These are phyloP conservation scores for Phytophthora litchii DNA, from an alignment of 352 stramenopile genomes.

Conservation along the genomic window DNA sequence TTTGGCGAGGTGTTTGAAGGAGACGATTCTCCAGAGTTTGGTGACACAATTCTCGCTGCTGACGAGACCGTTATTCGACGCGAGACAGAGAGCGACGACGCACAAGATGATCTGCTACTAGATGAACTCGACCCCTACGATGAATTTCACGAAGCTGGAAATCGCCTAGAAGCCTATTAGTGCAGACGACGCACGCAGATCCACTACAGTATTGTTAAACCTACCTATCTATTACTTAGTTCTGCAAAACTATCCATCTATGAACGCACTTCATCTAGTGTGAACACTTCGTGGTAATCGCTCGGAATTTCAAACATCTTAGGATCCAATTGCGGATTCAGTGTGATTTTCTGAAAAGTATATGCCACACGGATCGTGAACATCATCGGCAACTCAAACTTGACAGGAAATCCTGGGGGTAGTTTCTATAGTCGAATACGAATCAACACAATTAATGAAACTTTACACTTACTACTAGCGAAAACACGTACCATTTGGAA, in stretches of 20 bases:
- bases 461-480: neutral
- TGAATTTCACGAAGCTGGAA: constrained; percentile 6
- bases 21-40: constrained; percentile 17
- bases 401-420: constrained; percentile 78
- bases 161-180: constrained; percentile 16
- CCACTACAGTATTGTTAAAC: neutral
- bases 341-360: constrained; percentile 76
- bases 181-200: neutral
- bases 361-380: constrained; percentile 83
- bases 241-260: constrained; percentile 26
- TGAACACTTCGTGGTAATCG: constrained; percentile 61
- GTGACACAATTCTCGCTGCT: constrained; percentile 7
- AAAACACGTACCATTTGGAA: constrained; percentile 73
- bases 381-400: constrained; percentile 86
- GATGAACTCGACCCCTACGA: constrained; percentile 27
- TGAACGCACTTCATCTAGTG: constrained; percentile 56
- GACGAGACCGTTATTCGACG: neutral
- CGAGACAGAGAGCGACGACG: neutral
- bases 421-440: constrained; percentile 55
- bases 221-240: constrained; percentile 3
- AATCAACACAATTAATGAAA: constrained; percentile 7
- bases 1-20: constrained; percentile 15
- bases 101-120: constrained; percentile 15
- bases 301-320: constrained; percentile 62
- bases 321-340: constrained; percentile 54